These are phyloP conservation scores for Bassia scoparia DNA, from an alignment of 148 eudicot genomes.

Conservation along the genomic window DNA sequence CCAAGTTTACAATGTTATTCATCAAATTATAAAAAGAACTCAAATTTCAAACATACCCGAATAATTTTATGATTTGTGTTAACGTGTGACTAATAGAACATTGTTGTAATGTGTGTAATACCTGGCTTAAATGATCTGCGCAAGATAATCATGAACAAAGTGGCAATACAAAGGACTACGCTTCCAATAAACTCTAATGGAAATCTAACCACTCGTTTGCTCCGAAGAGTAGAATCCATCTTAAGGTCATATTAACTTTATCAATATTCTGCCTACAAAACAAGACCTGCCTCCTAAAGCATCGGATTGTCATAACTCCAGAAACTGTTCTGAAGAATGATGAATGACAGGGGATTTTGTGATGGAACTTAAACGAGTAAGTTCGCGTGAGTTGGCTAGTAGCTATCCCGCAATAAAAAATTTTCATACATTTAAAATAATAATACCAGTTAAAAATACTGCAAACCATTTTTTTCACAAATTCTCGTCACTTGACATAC, in stretches of 20 bases:
- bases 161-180: slow-evolving; percentile 63
- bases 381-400: slow-evolving; percentile 84
- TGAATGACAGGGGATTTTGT: slow-evolving; percentile 93
- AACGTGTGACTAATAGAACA: too few species aligned
- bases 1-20: not conserved
- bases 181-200: slow-evolving; percentile 85
- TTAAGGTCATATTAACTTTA: slow-evolving; percentile 60
- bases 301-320: slow-evolving; percentile 90
- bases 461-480: not conserved
- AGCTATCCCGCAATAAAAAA: slow-evolving; percentile 55
- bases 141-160: slow-evolving; percentile 72
- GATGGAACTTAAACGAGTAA: slow-evolving; percentile 89
- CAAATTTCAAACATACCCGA: not conserved
- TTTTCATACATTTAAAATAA: too few species aligned
- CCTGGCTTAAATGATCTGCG: slow-evolving; percentile 83
- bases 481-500: slow-evolving; percentile 30
- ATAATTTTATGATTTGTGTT: too few species aligned
- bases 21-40: not conserved
- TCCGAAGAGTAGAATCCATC: slow-evolving; percentile 85
- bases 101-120: slow-evolving; percentile 21
- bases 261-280: slow-evolving; percentile 36
- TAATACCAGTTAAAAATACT: not conserved
- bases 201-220: slow-evolving; percentile 93
- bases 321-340: slow-evolving; percentile 96
- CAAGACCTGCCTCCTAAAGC: slow-evolving; percentile 37